Evolutionary conservation across 2,329 filamentous ascomycete species (phyloP), one percentile per base, ranked within the genome.

Genomic region (Trichoderma semiorbis): DNA sequence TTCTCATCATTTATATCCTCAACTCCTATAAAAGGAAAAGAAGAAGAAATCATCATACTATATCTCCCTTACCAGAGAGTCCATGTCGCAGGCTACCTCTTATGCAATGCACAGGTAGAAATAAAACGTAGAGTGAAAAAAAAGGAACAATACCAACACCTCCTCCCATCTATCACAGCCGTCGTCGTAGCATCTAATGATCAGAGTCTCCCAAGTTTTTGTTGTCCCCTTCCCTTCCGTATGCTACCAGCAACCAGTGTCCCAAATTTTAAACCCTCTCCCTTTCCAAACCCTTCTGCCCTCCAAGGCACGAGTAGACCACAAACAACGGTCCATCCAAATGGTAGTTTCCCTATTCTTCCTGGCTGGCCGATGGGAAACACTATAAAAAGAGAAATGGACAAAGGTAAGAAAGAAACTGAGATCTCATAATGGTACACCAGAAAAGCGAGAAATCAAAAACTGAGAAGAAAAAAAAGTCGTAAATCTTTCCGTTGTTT

Each of bases 101-200:
- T 21, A 53, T 53, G 47, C 47, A 53, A 53, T 24, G 47, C 47
- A 53, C 21, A 53, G 21, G 47, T 34, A 32, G 57, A 32, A 34
- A 24, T 34, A n/a, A 34, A 60, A 34, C 18, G 64, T 28, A 67
- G 24, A 24, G 24, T 12, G 3, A 26, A 36, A 28, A 57, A 34
- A 34, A 34, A 53, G 39, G 21, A 66, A 18, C 8, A 64, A 67
- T 57, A 14, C 64, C 64, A 21, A 21, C 18, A 18, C 66, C 55
- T 50, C 39, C 43, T 61, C 34, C 39, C 67, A 28, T 69, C 67
- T 69, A 69, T 69, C 67, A 62, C 39, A 36, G 39, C 39, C 67
- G 24, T 62, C 39, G 18, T 62, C 67, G 36, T 53, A 53, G 55
- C 67, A 61, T 69, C 67, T 61, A 53, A 61, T 24, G 14, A 30